phyloP scores from a whole-genome alignment of 2,329 filamentous ascomycete genomes.

The Geosmithia putterillii region DNA sequence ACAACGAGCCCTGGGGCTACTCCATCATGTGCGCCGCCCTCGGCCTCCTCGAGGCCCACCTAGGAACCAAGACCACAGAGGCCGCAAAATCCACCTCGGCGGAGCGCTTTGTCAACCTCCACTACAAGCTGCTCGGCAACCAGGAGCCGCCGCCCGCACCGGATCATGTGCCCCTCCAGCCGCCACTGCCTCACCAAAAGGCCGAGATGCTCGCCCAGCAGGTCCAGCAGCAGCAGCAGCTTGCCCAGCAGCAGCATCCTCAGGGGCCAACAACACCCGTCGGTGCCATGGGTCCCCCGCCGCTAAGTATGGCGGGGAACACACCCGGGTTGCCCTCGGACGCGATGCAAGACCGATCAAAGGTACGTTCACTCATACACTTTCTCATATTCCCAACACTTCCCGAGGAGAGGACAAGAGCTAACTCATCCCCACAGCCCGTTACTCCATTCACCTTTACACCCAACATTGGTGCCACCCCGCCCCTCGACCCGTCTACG shows the following conservation, averaged over 20 bases:
- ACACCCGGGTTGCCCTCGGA: constrained; percentile 11
- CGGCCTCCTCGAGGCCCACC: constrained; percentile 45
- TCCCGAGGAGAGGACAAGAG: neutral
- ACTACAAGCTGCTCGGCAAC: constrained; percentile 43
- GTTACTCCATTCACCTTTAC: constrained; percentile 27
- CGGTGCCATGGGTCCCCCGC: constrained; percentile 3
- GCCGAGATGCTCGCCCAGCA: neutral
- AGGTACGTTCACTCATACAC: constrained; percentile 17
- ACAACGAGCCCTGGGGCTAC: constrained; percentile 53
- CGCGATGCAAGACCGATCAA: constrained; percentile 22
- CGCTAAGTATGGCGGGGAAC: neutral
- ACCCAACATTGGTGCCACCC: constrained; percentile 19
- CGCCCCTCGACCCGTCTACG: constrained; percentile 19
- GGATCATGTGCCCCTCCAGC: constrained; percentile 9
- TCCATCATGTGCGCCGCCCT: constrained; percentile 50
- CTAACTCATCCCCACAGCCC: constrained; percentile 16
- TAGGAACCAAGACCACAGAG: constrained; percentile 43
- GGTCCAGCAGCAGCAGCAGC: neutral
- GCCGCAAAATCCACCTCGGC: constrained; percentile 45
- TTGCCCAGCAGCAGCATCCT: neutral
- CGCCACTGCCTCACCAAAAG: neutral
- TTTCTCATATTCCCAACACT: constrained; percentile 1
- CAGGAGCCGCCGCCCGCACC: constrained; percentile 32
- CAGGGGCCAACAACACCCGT: constrained; percentile 5
- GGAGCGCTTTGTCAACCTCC: constrained; percentile 45